Percentiles rank a stretch among this genome's conserved stretches.
Conservation (phyloP, 2,329 filamentous ascomycete genomes). For the Cladosporium sp. region DNA sequence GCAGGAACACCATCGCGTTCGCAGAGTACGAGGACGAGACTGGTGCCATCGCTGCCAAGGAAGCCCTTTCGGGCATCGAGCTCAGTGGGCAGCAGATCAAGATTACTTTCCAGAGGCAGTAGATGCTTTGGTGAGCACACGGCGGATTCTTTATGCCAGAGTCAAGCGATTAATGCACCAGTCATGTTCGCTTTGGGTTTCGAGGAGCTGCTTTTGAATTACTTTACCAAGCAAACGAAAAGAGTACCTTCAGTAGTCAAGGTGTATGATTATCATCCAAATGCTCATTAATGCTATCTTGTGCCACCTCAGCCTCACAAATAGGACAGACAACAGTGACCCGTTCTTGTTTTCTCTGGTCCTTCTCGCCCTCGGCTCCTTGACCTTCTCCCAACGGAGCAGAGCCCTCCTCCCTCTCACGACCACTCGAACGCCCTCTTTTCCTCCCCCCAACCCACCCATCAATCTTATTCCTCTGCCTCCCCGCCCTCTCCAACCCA, state of each 20-base stretch:
- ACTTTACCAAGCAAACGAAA: neutral
- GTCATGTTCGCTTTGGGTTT: too few species aligned
- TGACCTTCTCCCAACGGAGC: neutral
- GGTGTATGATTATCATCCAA: slow-evolving; percentile 28
- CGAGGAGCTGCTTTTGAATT: too few species aligned
- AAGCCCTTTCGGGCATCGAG: slow-evolving; percentile 80
- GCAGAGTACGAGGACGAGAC: slow-evolving; percentile 91
- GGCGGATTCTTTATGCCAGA: too few species aligned
- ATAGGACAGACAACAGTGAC: slow-evolving; percentile 38
- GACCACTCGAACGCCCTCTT: slow-evolving; percentile 8
- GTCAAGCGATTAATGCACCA: neutral
- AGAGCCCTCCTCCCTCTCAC: neutral
- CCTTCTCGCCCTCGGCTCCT: neutral
- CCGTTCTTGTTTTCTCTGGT: slow-evolving; percentile 7
- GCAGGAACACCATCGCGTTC: slow-evolving; percentile 84
- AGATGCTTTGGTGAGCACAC: neutral
- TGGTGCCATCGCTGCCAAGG: slow-evolving; percentile 88
- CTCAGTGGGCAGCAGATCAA: slow-evolving; percentile 79
- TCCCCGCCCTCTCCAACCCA: slow-evolving; percentile 36
- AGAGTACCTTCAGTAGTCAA: neutral
- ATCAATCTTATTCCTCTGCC: slow-evolving; percentile 43
- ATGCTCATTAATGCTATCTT: slow-evolving; percentile 36
- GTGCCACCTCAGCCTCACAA: slow-evolving; percentile 28
- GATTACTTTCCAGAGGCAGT: slow-evolving; percentile 69
- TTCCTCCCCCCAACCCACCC: slow-evolving; percentile 31